These are phyloP conservation scores for Closterium sp. DNA, from an alignment of 139 green algal species.

Conservation along the genomic window DNA sequence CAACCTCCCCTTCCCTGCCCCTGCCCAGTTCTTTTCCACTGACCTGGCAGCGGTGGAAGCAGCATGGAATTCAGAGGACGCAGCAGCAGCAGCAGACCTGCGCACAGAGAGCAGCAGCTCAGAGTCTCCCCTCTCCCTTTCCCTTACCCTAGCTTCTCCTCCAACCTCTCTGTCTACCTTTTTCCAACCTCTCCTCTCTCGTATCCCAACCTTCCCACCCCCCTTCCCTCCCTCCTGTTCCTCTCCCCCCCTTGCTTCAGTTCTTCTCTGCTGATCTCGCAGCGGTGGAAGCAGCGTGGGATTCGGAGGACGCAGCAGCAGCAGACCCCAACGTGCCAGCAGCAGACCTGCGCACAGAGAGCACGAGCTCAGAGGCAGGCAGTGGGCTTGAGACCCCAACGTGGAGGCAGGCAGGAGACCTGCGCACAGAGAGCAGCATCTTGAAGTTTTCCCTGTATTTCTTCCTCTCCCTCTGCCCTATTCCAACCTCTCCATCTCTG, in stretches of 20 bases:
- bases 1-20: neutral
- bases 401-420: too few relatives aligned
- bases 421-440: neutral
- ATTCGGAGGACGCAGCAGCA: neutral
- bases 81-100: neutral
- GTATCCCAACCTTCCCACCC: too few relatives aligned
- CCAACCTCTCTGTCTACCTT: too few relatives aligned
- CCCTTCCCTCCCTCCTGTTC: too few relatives aligned
- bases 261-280: neutral
- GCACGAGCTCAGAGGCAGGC: neutral
- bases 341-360: slow-evolving; percentile 5
- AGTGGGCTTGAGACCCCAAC: neutral
- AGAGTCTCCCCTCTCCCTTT: too few relatives aligned
- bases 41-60: neutral
- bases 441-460: neutral
- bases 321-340: neutral
- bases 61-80: neutral
- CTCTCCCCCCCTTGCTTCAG: too few relatives aligned
- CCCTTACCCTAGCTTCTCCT: too few relatives aligned
- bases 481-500: neutral
- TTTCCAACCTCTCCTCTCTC: too few relatives aligned
- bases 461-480: neutral
- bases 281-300: neutral
- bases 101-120: too few relatives aligned
- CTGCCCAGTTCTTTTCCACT: neutral